A percentile compares a stretch with the other conserved stretches of the same genome.
Conservation (phyloP, 108 stramenopile species). For the Fistulifera solaris region DNA sequence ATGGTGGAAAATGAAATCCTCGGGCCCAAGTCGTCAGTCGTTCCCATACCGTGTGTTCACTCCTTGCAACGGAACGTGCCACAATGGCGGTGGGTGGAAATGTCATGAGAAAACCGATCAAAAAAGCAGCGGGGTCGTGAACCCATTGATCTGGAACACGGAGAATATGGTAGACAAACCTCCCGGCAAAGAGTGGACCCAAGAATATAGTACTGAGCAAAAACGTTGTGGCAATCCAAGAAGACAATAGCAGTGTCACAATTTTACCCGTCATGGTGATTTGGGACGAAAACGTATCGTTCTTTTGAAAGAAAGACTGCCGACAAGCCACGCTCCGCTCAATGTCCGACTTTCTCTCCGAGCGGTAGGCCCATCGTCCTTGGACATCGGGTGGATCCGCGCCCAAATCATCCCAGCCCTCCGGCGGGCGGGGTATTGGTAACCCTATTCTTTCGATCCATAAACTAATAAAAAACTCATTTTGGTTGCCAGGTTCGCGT, state of each 20-base stretch:
- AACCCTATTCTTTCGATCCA: constrained; percentile 56
- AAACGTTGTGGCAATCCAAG: constrained; percentile 55
- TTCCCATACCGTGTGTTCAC: constrained; percentile 4
- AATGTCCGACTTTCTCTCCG: constrained; percentile 56
- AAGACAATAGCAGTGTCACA: constrained; percentile 34
- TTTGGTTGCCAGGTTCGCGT: constrained; percentile 6
- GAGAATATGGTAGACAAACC: constrained; percentile 35
- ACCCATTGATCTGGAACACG: constrained; percentile 43
- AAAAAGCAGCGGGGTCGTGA: constrained; percentile 74
- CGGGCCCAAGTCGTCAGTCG: constrained; percentile 24
- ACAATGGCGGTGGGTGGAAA: constrained; percentile 27
- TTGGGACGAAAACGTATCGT: not conserved
- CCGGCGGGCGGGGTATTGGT: constrained; percentile 70
- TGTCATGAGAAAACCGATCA: constrained; percentile 41
- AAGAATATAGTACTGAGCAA: constrained; percentile 27
- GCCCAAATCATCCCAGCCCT: constrained; percentile 87
- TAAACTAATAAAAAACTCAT: constrained; percentile 37
- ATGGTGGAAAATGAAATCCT: constrained; percentile 34
- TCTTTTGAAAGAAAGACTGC: constrained; percentile 37
- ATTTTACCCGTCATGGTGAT: constrained; percentile 26
- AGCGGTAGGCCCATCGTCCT: constrained; percentile 80
- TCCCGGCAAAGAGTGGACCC: constrained; percentile 46
- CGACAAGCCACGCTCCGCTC: constrained; percentile 66
- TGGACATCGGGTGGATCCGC: constrained; percentile 73
- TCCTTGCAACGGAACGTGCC: constrained; percentile 8